Percentiles rank a stretch among this genome's conserved stretches.
Conservation (phyloP, 257 asterid species). For the Nicotiana sylvestris region DNA sequence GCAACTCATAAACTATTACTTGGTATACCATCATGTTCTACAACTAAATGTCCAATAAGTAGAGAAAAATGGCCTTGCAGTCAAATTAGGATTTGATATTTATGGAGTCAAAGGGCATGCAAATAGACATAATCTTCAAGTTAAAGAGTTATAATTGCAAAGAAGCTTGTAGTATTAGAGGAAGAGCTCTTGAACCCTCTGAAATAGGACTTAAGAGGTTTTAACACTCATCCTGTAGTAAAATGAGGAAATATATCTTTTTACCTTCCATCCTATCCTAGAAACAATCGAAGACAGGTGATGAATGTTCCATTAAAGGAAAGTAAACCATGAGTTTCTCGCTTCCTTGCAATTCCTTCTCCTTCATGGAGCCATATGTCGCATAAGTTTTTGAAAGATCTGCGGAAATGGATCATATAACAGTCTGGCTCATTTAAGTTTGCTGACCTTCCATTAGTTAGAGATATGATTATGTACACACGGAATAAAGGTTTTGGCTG, state of each 20-base stretch:
- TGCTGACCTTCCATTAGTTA: background rate
- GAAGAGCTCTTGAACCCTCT: background rate
- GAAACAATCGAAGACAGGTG: background rate
- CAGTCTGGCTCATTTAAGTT: background rate
- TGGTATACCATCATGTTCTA: background rate
- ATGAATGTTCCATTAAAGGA: background rate
- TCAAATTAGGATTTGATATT: slow-evolving; percentile 1
- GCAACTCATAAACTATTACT: background rate
- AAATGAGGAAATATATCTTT: background rate
- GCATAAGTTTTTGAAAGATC: background rate
- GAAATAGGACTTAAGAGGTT: background rate
- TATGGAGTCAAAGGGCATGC: background rate
- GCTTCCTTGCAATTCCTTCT: background rate
- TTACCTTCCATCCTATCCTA: background rate
- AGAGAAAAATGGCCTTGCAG: background rate
- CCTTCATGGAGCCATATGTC: background rate
- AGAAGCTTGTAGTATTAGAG: background rate
- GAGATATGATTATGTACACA: background rate
- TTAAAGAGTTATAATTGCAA: background rate
- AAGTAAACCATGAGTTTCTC: background rate
- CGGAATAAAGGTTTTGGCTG: background rate
- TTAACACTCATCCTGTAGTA: background rate
- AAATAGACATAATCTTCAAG: background rate
- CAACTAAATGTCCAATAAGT: background rate
- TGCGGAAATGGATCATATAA: background rate